Conservation (phyloP, 1,139 yeast genomes). For the Lodderomyces beijingensis region DNA sequence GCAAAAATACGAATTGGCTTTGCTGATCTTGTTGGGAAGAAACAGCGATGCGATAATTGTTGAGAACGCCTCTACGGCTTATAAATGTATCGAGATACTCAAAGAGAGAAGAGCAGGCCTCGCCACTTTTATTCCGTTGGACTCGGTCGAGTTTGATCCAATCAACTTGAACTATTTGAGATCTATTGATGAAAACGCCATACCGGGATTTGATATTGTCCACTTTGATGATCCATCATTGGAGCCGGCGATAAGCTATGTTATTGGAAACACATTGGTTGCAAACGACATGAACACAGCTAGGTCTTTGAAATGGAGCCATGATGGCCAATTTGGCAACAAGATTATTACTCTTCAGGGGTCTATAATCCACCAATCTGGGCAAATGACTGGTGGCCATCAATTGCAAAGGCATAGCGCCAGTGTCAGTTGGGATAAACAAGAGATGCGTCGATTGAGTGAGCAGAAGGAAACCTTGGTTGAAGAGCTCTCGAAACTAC, state of each 20-base stretch:
- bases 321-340: constrained; percentile 13
- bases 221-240: constrained; percentile 59
- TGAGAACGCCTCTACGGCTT: constrained; percentile 69
- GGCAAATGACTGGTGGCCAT: constrained; percentile 90
- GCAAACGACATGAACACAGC: constrained; percentile 72
- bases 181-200: constrained; percentile 47
- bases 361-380: constrained; percentile 76
- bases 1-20: constrained; percentile 69
- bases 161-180: constrained; percentile 57
- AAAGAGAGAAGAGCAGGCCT: constrained; percentile 84
- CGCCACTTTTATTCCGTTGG: constrained; percentile 86
- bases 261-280: constrained; percentile 77
- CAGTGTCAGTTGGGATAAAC: constrained; percentile 64
- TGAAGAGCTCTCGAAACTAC: constrained; percentile 48
- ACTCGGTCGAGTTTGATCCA: constrained; percentile 56
- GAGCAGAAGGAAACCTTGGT: constrained; percentile 59
- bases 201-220: constrained; percentile 70
- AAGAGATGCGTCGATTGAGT: constrained; percentile 56
- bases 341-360: constrained; percentile 84
- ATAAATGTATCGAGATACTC: constrained; percentile 75
- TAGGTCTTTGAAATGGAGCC: constrained; percentile 66
- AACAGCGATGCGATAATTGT: constrained; percentile 82
- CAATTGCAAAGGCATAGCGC: constrained; percentile 31
- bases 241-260: constrained; percentile 77
- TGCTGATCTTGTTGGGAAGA: constrained; percentile 75